phyloP scores from a whole-genome alignment of 2,329 filamentous ascomycete genomes.

The Fusarium neocosmosporiellum region DNA sequence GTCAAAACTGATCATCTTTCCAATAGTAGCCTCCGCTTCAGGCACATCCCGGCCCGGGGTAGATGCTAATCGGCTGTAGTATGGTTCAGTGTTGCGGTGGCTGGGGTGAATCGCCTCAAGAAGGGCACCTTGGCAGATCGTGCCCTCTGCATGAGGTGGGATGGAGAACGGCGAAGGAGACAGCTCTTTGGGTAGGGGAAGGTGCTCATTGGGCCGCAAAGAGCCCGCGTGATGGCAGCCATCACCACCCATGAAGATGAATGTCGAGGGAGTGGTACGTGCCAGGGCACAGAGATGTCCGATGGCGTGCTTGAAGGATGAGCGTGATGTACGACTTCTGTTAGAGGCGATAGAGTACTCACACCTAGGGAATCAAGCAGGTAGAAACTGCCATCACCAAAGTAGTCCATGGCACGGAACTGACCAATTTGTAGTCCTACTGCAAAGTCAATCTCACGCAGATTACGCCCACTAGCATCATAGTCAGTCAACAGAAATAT shows the following conservation, averaged over 20 bases:
- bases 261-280: neutral
- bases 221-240: neutral
- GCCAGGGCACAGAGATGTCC: neutral
- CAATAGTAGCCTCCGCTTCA: neutral
- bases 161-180: neutral
- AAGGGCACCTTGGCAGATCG: neutral
- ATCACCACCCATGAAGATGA: neutral
- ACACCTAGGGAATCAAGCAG: neutral
- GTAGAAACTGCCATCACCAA: neutral
- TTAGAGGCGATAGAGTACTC: neutral
- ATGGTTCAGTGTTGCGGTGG: neutral
- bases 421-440: neutral
- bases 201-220: neutral
- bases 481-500: neutral
- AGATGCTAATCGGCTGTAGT: neutral
- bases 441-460: neutral
- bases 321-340: neutral
- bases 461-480: neutral
- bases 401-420: neutral
- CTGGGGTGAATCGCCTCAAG: neutral
- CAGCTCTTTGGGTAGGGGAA: neutral
- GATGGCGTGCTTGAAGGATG: neutral
- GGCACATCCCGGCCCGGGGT: neutral
- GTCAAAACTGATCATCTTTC: neutral
- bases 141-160: neutral